Conservation (phyloP, 139 green algal species). For the Coelastrella sp. region DNA sequence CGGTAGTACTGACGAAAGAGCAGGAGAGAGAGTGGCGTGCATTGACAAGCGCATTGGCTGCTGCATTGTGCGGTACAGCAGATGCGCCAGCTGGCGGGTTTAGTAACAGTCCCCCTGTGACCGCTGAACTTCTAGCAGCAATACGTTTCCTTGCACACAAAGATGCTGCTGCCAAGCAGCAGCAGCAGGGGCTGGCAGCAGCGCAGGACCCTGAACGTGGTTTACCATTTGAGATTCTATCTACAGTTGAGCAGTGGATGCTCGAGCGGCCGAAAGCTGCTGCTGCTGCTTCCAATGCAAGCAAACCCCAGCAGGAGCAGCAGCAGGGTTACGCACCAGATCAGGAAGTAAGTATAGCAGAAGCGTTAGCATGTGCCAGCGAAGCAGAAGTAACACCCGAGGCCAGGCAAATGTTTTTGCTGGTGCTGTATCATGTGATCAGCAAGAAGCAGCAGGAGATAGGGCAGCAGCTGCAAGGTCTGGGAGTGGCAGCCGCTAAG, state of each 20-base stretch:
- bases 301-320: slow-evolving; percentile 3
- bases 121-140: not conserved
- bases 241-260: slow-evolving; percentile 19
- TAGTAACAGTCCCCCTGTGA: not conserved
- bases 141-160: not conserved
- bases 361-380: not conserved
- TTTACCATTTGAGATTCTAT: not conserved
- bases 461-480: not conserved
- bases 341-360: not conserved
- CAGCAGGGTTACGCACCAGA: not conserved
- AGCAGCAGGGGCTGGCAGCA: not conserved
- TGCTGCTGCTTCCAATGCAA: no score
- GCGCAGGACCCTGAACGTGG: not conserved
- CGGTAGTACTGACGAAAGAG: not conserved
- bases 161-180: not conserved
- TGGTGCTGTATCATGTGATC: slow-evolving; percentile 17
- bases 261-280: not conserved
- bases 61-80: not conserved
- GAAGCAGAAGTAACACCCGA: not conserved
- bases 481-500: not conserved
- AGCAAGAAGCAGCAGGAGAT: slow-evolving; percentile 2
- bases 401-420: not conserved
- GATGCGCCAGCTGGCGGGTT: not conserved
- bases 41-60: not conserved
- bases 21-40: slow-evolving; percentile 9